Conservation (phyloP, 2,329 filamentous ascomycete species). For the Diplodia scrobiculata region DNA sequence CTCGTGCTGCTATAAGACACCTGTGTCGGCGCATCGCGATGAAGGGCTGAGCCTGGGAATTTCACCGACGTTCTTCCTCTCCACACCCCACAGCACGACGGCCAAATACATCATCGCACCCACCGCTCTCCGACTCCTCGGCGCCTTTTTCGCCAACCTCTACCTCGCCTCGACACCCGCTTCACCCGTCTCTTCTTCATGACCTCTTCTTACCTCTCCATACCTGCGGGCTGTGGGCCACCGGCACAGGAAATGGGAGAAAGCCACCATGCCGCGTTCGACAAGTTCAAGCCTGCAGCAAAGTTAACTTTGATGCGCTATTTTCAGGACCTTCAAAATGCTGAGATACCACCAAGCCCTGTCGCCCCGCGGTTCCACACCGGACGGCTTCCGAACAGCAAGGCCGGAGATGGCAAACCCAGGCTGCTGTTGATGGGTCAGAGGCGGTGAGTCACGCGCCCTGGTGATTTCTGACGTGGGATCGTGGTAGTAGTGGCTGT, state of each 20-base stretch:
- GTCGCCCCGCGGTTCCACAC: conserved; percentile 47
- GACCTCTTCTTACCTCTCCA: conserved; percentile 37
- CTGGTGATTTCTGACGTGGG: conserved; percentile 13
- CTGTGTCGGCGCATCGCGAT: conserved; percentile 10
- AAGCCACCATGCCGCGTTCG: conserved; percentile 36
- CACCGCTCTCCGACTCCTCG: not conserved
- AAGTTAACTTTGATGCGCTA: conserved; percentile 49
- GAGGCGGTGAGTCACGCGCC: conserved; percentile 66
- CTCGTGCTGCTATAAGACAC: conserved; percentile 17
- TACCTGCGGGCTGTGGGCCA: conserved; percentile 34
- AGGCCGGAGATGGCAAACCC: conserved; percentile 68
- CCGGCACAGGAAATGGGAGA: conserved; percentile 32
- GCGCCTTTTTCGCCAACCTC: conserved; percentile 11
- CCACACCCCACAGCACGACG: conserved; percentile 18
- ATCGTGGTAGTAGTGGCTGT: conserved; percentile 1
- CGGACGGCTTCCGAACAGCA: conserved; percentile 51
- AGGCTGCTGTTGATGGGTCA: conserved; percentile 92
- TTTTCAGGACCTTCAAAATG: conserved; percentile 48
- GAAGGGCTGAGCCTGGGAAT: conserved; percentile 24
- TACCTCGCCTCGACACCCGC: conserved; percentile 40
- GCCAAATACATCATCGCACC: conserved; percentile 25
- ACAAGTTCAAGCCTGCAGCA: conserved; percentile 44
- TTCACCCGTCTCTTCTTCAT: conserved; percentile 36
- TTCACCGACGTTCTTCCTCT: conserved; percentile 28
- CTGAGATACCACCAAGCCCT: conserved; percentile 45